Conservation (phyloP, 305 asterid genomes). For the Fraxinus dipetala region DNA sequence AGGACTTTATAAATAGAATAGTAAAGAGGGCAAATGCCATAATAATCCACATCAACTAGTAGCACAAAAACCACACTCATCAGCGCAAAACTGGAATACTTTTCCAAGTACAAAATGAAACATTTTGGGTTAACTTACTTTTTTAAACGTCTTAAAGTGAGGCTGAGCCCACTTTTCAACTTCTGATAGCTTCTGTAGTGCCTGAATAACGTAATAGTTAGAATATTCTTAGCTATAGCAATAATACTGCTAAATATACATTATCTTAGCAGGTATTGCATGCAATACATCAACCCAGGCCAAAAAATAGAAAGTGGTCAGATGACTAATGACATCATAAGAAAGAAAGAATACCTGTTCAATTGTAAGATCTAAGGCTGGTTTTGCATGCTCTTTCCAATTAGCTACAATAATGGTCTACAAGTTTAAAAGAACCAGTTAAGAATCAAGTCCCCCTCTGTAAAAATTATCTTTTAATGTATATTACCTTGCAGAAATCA, state of each 20-base stretch:
- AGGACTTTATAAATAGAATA: not conserved
- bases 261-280: not conserved
- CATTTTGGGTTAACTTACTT: slow-evolving; percentile 28
- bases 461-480: not conserved
- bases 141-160: slow-evolving; percentile 29
- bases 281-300: not conserved
- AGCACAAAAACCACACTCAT: not conserved
- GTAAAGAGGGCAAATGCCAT: not conserved
- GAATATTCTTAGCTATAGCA: slow-evolving; percentile 3
- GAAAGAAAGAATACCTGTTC: slow-evolving; percentile 33
- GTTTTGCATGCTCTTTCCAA: slow-evolving; percentile 44
- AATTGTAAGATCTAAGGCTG: slow-evolving; percentile 31
- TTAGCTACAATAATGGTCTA: slow-evolving; percentile 35
- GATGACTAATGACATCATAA: not conserved
- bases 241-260: not conserved
- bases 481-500: slow-evolving; percentile 38
- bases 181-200: slow-evolving; percentile 32
- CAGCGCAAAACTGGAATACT: not conserved
- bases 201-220: slow-evolving; percentile 29
- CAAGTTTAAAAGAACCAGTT: slow-evolving; percentile 26
- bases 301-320: not conserved
- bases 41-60: not conserved
- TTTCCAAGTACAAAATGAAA: not conserved
- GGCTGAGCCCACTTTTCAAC: slow-evolving; percentile 36
- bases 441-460: not conserved